These are phyloP conservation scores for Schwanniomyces vanrijiae DNA, from an alignment of 805 yeast genomes.

Conservation along the genomic window DNA sequence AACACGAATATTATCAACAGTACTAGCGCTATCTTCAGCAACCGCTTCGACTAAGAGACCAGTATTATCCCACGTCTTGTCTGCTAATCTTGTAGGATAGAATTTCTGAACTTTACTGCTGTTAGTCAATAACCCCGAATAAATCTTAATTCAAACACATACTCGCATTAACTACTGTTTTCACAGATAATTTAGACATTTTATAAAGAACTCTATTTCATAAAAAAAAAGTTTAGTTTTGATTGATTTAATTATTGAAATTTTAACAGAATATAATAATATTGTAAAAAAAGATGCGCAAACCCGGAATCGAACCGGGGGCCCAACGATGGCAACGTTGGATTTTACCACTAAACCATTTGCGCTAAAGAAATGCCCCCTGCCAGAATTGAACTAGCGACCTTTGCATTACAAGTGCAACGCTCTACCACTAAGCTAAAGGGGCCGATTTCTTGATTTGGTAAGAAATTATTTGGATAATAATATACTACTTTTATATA, in stretches of 20 bases:
- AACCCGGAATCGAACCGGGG: slow-evolving; percentile 15
- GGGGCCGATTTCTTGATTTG: slow-evolving; percentile 50
- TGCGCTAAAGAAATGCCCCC: slow-evolving; percentile 49
- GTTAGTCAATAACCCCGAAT: neutral
- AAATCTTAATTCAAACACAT: slow-evolving; percentile 15
- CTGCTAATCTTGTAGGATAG: slow-evolving; percentile 85
- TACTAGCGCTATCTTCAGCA: slow-evolving; percentile 17
- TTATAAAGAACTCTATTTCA: neutral
- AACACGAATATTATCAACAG: slow-evolving; percentile 27
- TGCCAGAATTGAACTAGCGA: slow-evolving; percentile 94
- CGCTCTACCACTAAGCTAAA: slow-evolving; percentile 99
- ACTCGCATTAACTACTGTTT: slow-evolving; percentile 39
- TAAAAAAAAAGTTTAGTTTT: neutral
- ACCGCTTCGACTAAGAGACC: slow-evolving; percentile 82
- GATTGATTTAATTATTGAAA: no score
- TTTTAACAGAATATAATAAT: no score
- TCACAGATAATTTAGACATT: slow-evolving; percentile 47
- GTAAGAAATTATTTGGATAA: no score
- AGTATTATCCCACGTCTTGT: slow-evolving; percentile 91
- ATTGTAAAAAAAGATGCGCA: slow-evolving; percentile 9
- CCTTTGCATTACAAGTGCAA: slow-evolving; percentile 99
- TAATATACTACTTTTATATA: no score
- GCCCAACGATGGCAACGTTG: slow-evolving; percentile 15
- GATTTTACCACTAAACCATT: slow-evolving; percentile 13
- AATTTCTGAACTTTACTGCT: slow-evolving; percentile 54